Conservation (phyloP, 345 rosid species). For the Acer campestre region DNA sequence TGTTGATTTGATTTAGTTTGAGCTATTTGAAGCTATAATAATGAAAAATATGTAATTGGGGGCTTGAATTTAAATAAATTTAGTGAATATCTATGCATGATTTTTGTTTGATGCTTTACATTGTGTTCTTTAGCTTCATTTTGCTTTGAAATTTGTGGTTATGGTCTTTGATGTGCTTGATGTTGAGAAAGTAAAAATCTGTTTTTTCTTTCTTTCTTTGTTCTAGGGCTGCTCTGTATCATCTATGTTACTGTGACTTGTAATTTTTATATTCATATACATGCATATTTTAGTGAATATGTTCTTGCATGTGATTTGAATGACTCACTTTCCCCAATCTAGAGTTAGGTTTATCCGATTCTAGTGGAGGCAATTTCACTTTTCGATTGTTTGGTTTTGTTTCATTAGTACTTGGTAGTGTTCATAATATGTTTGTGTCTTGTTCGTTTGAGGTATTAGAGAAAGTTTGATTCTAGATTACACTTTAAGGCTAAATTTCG, state of each 20-base stretch:
- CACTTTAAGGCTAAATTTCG: background rate
- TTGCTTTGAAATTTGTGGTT: background rate
- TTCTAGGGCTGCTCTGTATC: background rate
- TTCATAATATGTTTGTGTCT: background rate
- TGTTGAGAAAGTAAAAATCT: background rate
- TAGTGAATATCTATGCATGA: background rate
- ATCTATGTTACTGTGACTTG: background rate
- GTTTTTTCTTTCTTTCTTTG: too few species aligned
- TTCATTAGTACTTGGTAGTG: background rate
- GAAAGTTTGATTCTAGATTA: background rate
- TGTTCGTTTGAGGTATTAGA: background rate
- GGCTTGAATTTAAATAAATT: too few species aligned
- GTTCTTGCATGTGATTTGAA: conserved; percentile 4
- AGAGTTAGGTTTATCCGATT: background rate
- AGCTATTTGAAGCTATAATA: background rate
- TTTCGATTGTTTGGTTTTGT: background rate
- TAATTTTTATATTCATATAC: background rate
- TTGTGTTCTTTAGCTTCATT: background rate
- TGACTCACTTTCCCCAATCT: background rate
- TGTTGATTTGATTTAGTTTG: background rate
- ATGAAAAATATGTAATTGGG: background rate
- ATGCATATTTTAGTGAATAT: background rate
- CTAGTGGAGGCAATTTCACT: background rate
- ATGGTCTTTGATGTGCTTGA: background rate
- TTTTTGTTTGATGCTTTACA: conserved; percentile 5